Evolutionary conservation across 495 filamentous ascomycete genomes (phyloP).

Genomic region (Aspergillus asperescens): DNA sequence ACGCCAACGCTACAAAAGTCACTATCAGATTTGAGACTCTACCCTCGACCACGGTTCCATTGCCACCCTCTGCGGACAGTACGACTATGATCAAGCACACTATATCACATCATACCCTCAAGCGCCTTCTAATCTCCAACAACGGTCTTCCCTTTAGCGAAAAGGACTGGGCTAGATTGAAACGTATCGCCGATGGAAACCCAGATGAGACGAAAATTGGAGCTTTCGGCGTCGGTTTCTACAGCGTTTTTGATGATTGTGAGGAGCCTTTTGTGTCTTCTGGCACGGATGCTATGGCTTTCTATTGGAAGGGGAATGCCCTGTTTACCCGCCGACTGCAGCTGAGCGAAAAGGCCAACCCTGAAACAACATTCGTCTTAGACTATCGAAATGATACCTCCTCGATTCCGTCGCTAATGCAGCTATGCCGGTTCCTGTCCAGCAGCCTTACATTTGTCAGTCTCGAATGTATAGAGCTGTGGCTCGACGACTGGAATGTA

Average conservation of each 20-base stretch:
- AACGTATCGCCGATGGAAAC: slow-evolving; percentile 96
- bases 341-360: slow-evolving; percentile 56
- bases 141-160: slow-evolving; percentile 78
- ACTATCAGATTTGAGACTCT: slow-evolving; percentile 85
- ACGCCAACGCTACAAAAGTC: slow-evolving; percentile 85
- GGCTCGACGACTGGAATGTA: slow-evolving; percentile 81
- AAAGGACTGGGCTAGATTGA: slow-evolving; percentile 88
- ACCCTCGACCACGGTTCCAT: slow-evolving; percentile 69
- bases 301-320: slow-evolving; percentile 97
- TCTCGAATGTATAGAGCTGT: slow-evolving; percentile 79
- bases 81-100: slow-evolving; percentile 75
- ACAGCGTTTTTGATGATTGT: slow-evolving; percentile 96
- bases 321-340: slow-evolving; percentile 81
- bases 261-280: slow-evolving; percentile 96
- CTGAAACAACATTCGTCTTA: slow-evolving; percentile 82
- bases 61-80: slow-evolving; percentile 59
- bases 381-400: slow-evolving; percentile 86
- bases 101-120: slow-evolving; percentile 75
- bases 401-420: slow-evolving; percentile 75
- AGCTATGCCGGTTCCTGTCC: slow-evolving; percentile 83
- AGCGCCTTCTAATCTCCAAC: slow-evolving; percentile 80
- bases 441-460: slow-evolving; percentile 96
- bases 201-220: slow-evolving; percentile 98
- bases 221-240: slow-evolving; percentile 97
- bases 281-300: slow-evolving; percentile 88